phyloP scores from a whole-genome alignment of 2,329 filamentous ascomycete genomes.

The Calonectria pteridis region DNA sequence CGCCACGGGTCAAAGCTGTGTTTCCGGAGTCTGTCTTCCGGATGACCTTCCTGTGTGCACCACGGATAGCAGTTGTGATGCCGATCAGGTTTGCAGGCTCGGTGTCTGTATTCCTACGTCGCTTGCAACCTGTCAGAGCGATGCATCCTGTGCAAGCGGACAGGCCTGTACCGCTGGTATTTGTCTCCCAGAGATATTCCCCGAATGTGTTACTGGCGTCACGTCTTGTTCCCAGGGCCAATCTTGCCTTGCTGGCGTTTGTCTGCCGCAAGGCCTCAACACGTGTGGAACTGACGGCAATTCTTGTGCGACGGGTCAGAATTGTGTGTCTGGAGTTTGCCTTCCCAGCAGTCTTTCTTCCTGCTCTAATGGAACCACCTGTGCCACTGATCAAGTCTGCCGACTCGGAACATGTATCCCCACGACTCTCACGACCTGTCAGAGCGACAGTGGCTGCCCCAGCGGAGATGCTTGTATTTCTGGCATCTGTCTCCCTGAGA shows the following conservation, averaged over 20 bases:
- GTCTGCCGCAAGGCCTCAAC: not conserved
- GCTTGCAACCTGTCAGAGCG: not conserved
- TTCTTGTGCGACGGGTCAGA: not conserved
- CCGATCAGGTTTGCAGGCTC: conserved; percentile 4
- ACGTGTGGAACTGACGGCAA: not conserved
- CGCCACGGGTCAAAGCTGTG: not conserved
- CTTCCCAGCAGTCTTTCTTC: not conserved
- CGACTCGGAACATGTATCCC: conserved; percentile 12
- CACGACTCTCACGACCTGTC: not conserved
- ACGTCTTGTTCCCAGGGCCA: not conserved
- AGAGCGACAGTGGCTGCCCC: not conserved
- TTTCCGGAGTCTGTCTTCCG: conserved; percentile 9
- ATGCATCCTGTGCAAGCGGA: not conserved
- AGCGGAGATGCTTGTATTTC: not conserved
- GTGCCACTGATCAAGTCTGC: not conserved
- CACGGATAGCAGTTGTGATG: not conserved
- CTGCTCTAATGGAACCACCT: not conserved
- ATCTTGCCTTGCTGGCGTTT: not conserved
- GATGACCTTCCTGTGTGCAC: not conserved
- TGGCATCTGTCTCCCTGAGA: conserved; percentile 5
- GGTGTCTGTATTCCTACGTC: conserved; percentile 7
- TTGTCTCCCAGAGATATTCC: conserved; percentile 1
- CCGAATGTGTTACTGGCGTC: not conserved
- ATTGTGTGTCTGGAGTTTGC: conserved; percentile 9
- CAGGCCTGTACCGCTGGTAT: conserved; percentile 10